Percentiles rank a stretch among this genome's conserved stretches.
Evolutionary conservation across 2,329 filamentous ascomycete species (phyloP).

Genomic region (Fusarium sp.): DNA sequence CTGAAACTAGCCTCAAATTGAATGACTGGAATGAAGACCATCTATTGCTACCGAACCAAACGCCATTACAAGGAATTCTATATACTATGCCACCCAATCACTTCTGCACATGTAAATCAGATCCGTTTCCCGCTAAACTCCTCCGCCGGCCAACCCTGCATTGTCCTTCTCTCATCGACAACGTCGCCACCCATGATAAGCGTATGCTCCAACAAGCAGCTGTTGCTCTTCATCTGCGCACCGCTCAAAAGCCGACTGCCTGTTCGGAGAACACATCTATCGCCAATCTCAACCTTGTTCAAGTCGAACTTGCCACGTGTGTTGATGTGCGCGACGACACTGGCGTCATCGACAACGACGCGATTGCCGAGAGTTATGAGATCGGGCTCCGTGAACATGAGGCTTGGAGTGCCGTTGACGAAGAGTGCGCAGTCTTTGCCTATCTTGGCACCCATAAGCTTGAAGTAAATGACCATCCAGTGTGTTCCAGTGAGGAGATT

Average conservation of each 20-base stretch:
- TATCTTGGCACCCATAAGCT: neutral
- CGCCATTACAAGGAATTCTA: neutral
- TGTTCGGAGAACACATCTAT: neutral
- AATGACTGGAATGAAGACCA: neutral
- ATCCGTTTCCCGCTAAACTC: neutral
- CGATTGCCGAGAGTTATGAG: neutral
- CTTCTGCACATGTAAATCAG: neutral
- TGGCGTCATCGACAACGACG: slow-evolving; percentile 2
- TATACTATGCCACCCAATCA: neutral
- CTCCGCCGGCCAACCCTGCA: slow-evolving; percentile 16
- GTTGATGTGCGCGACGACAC: slow-evolving; percentile 13
- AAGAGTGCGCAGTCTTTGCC: slow-evolving; percentile 7
- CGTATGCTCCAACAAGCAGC: slow-evolving; percentile 8
- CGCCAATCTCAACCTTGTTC: slow-evolving; percentile 2
- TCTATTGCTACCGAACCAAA: neutral
- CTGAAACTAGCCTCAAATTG: fast-evolving
- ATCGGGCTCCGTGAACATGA: slow-evolving; percentile 7
- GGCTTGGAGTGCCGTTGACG: neutral
- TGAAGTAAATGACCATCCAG: slow-evolving; percentile 7
- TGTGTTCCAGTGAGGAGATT: neutral
- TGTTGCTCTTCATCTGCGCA: slow-evolving; percentile 8
- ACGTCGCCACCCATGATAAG: slow-evolving; percentile 15
- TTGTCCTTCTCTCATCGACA: slow-evolving; percentile 1
- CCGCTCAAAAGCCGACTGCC: slow-evolving; percentile 9
- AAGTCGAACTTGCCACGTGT: slow-evolving; percentile 9